A percentile compares a stretch with the other conserved stretches of the same genome.
These are phyloP conservation scores for Rhizophora mangle DNA, from an alignment of 345 rosid species.

Conservation along the genomic window DNA sequence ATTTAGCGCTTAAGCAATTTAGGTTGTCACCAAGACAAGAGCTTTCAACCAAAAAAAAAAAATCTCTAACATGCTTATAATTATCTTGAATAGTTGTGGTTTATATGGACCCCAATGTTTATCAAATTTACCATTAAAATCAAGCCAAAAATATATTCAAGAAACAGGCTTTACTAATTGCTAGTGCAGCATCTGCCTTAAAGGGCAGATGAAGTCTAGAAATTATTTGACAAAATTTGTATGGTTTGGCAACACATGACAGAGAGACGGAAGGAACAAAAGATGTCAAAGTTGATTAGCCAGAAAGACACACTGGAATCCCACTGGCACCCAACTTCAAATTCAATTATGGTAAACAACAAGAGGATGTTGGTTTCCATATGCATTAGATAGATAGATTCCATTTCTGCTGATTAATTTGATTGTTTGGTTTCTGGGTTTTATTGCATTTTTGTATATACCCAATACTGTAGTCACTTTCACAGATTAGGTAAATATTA, in stretches of 20 bases:
- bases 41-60: constrained; percentile 19
- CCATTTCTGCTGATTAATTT: neutral
- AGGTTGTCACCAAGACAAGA: constrained; percentile 25
- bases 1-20: constrained; percentile 78
- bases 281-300: no score
- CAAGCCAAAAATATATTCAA: no score
- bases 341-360: neutral
- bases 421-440: neutral
- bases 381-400: neutral
- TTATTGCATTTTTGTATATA: neutral
- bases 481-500: constrained; percentile 21
- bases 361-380: neutral
- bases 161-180: no score
- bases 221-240: no score
- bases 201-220: no score
- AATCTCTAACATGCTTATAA: neutral
- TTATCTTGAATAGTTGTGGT: neutral
- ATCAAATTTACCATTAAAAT: no score
- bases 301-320: neutral
- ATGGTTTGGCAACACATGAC: no score
- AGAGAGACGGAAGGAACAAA: no score
- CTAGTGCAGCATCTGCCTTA: no score
- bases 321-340: neutral
- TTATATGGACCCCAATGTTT: no score
- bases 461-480: neutral